Conservation (phyloP, 305 asterid genomes). For the Fraxinus albicans region DNA sequence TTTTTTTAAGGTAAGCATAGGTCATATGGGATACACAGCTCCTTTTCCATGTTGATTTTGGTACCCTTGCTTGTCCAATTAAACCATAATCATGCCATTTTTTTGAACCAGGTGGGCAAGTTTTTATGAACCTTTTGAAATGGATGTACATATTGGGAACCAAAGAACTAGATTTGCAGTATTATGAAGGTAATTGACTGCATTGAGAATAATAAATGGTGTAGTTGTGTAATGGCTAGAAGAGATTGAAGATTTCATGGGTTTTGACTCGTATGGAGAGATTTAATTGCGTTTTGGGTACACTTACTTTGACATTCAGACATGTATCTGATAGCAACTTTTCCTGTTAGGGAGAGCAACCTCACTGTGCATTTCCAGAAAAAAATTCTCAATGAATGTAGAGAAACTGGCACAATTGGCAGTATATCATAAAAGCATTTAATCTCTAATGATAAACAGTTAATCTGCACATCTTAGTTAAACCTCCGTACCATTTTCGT, state of each 20-base stretch:
- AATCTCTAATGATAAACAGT: neutral
- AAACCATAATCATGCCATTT: constrained; percentile 19
- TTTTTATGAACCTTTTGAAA: constrained; percentile 89
- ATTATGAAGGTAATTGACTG: constrained; percentile 77
- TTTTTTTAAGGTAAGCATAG: constrained; percentile 75
- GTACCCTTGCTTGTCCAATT: constrained; percentile 12
- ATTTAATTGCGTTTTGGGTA: constrained; percentile 14
- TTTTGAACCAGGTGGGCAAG: constrained; percentile 81
- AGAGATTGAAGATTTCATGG: constrained; percentile 1
- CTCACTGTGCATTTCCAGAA: constrained; percentile 99
- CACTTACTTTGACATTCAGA: constrained; percentile 15
- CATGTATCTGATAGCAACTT: constrained; percentile 32
- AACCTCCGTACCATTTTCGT: neutral
- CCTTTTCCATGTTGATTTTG: constrained; percentile 7
- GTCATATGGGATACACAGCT: constrained; percentile 19
- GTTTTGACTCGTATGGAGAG: constrained; percentile 2
- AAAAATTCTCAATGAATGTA: constrained; percentile 73
- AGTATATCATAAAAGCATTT: constrained; percentile 4
- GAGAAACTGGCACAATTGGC: constrained; percentile 95
- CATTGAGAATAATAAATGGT: neutral
- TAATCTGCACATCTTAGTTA: neutral
- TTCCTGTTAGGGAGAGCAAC: constrained; percentile 84
- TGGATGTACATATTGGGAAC: constrained; percentile 98
- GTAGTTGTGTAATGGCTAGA: constrained; percentile 5
- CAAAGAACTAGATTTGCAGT: constrained; percentile 92